Evolutionary conservation across 805 yeast species (phyloP), one percentile per base, ranked within the genome.

Genomic region (Schizosaccharomyces osmophilus): DNA sequence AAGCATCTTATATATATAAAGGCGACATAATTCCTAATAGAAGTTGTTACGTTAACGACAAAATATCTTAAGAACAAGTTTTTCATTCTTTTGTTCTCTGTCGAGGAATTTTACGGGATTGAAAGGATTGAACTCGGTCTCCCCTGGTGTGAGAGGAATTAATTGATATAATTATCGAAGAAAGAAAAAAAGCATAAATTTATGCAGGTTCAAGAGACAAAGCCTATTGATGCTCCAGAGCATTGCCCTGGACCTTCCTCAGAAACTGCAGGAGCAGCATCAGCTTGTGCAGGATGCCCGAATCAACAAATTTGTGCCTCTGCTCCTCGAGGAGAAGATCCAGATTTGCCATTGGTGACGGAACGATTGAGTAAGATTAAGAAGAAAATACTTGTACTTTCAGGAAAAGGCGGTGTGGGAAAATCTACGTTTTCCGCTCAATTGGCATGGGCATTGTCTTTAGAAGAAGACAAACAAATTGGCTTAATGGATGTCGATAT

Each of bases 211-310:
- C 36, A 51, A 51, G 57, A 51, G 15, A 24, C 57, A 19, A 41
- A 29, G 9, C 61, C 61, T n/a, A 22, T 43, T 26, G 61, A 59
- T 48, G 61, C 61, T 2, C 41, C 41, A 15, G 97, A 88, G 69
- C 97, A 93, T 71, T 93, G 99, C 74, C 98, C 98, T 0, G 99
- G 98, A 0, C 95, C 97, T 1, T 96, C 90, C 69, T 84, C 95
- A 1, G 97, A 88, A 66, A 72, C 74, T 61, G 98, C 99, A 1
- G 99, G 99, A 6, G 81, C 84, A 67, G 89, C 87, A 2, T 95
- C 87, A 68, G 95, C 97, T 13, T 93, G 99, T 69, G 78, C 74
- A 8, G 96, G 97, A 11, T 93, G 99, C 74, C 94, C 97, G 17
- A 93, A 93, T 72, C 88, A 93, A 71, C 81, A 78, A 57, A 85